Percentiles rank a stretch among this genome's conserved stretches.
Conservation (phyloP, 2,329 filamentous ascomycete species). For the Verticillium klebahnii region DNA sequence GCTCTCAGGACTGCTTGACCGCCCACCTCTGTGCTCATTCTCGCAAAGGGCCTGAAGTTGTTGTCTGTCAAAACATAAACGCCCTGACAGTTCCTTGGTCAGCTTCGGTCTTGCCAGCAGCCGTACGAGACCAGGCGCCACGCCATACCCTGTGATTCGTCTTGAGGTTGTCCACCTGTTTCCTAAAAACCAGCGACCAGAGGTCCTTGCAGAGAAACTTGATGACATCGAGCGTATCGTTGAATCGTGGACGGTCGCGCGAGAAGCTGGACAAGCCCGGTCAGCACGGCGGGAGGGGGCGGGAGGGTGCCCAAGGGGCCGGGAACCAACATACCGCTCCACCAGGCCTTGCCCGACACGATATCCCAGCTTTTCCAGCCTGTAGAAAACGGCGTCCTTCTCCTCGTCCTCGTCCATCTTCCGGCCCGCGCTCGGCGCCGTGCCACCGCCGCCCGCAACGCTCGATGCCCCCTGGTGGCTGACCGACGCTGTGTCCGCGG, state of each 20-base stretch:
- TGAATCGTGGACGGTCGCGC: constrained; percentile 78
- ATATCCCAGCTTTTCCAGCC: constrained; percentile 82
- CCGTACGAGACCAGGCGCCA: neutral
- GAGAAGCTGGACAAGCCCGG: constrained; percentile 56
- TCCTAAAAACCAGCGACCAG: constrained; percentile 90
- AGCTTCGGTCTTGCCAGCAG: neutral
- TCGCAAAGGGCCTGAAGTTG: constrained; percentile 78
- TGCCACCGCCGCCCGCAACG: constrained; percentile 13
- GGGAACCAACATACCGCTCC: constrained; percentile 62
- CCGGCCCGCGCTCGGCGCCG: constrained; percentile 15
- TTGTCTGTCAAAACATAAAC: constrained; percentile 96
- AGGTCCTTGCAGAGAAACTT: constrained; percentile 99
- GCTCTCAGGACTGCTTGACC: constrained; percentile 70
- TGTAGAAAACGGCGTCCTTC: constrained; percentile 77
- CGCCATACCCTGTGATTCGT: constrained; percentile 80
- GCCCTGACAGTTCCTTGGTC: constrained; percentile 48
- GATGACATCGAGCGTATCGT: constrained; percentile 89
- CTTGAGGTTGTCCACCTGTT: constrained; percentile 98
- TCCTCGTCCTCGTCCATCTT: constrained; percentile 72
- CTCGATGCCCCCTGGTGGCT: constrained; percentile 17
- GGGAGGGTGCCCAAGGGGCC: neutral
- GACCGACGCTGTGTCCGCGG: constrained; percentile 10
- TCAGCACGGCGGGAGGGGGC: neutral
- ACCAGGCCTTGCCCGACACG: constrained; percentile 88
- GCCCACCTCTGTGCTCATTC: constrained; percentile 81